Evolutionary conservation across 2,329 filamentous ascomycete species (phyloP).

Genomic region (Epichloe gansuensis): DNA sequence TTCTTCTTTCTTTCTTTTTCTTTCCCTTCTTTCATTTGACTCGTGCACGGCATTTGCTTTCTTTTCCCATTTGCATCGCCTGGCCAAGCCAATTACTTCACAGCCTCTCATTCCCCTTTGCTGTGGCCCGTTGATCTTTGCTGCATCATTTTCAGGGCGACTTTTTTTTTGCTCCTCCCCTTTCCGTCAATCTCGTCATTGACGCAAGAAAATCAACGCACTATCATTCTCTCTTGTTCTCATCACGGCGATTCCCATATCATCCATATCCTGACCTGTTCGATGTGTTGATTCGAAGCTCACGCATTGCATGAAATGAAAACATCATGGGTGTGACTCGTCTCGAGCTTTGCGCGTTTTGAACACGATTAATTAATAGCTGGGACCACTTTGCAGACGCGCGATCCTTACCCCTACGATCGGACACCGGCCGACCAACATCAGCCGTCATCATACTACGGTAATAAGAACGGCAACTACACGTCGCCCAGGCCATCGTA

Average conservation of each 20-base stretch:
- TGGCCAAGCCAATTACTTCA: neutral
- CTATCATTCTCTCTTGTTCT: neutral
- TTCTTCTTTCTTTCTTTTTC: conserved; percentile 1
- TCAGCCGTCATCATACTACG: conserved; percentile 31
- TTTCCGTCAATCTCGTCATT: neutral
- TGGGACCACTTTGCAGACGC: conserved; percentile 23
- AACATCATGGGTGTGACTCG: neutral
- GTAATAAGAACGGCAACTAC: conserved; percentile 35
- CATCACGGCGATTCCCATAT: neutral
- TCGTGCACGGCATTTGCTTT: conserved; percentile 9
- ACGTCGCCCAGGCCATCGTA: conserved; percentile 36
- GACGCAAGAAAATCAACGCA: neutral
- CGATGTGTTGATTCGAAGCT: neutral
- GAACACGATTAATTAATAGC: neutral
- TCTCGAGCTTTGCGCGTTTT: neutral
- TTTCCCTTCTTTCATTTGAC: conserved; percentile 6
- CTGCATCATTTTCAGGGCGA: neutral
- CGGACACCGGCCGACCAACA: conserved; percentile 28
- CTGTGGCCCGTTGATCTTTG: neutral
- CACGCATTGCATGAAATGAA: neutral
- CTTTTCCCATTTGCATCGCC: conserved; percentile 4
- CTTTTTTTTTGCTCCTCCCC: neutral
- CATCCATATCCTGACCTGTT: neutral
- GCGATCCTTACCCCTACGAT: conserved; percentile 39
- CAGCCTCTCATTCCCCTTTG: neutral